A percentile compares a stretch with the other conserved stretches of the same genome.
These are phyloP conservation scores for Cladophialophora immunda DNA, from an alignment of 2,329 filamentous ascomycete genomes.

Conservation along the genomic window DNA sequence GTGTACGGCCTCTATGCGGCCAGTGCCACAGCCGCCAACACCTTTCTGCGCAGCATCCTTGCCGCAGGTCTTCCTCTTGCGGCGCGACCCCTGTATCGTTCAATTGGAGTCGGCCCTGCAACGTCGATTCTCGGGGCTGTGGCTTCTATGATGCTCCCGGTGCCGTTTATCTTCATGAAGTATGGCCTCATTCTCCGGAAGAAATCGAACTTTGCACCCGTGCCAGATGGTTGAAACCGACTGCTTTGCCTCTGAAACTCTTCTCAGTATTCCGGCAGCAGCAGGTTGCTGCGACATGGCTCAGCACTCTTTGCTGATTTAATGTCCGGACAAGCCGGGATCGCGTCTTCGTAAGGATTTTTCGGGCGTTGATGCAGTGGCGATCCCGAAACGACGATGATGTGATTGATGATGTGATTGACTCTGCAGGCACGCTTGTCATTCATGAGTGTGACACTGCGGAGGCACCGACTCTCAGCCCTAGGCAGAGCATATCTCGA, in stretches of 20 bases:
- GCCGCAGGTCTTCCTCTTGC: constrained; percentile 50
- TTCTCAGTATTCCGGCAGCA: background rate
- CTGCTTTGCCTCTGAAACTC: background rate
- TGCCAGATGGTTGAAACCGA: constrained; percentile 17
- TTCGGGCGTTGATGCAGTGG: background rate
- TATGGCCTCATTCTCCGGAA: constrained; percentile 52
- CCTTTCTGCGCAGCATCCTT: constrained; percentile 51
- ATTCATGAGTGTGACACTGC: background rate
- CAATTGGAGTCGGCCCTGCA: constrained; percentile 53
- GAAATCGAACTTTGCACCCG: constrained; percentile 55
- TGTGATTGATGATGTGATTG: no score
- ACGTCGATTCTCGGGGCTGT: constrained; percentile 54
- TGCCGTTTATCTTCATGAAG: constrained; percentile 57
- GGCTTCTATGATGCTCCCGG: constrained; percentile 50
- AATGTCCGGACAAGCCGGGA: background rate
- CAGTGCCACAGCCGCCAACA: constrained; percentile 54
- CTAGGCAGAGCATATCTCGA: background rate
- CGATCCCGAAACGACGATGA: background rate
- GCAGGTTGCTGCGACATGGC: background rate
- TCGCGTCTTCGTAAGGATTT: background rate
- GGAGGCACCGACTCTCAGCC: background rate
- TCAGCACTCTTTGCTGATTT: background rate
- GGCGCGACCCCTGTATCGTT: constrained; percentile 52
- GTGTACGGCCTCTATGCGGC: constrained; percentile 53
- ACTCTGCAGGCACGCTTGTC: background rate